Evolutionary conservation across 352 stramenopile genomes (phyloP), one percentile per base, ranked within the genome.

Genomic region (Albugo candida): DNA sequence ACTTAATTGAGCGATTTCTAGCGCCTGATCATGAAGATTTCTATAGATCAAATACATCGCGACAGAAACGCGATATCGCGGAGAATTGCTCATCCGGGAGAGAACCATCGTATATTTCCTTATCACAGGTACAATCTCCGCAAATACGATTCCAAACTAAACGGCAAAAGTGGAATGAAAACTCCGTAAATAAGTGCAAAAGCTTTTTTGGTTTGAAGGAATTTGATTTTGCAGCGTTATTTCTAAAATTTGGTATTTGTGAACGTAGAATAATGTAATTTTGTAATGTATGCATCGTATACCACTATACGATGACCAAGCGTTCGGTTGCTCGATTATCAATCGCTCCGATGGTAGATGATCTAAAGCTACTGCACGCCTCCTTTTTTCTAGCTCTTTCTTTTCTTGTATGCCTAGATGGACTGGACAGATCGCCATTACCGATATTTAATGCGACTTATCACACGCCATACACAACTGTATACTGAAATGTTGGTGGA

Each of bases 401-500:
- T 13, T 21, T 50, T 34, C 20, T 27, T 48, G 11, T 14, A 21
- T 18, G 47, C 13, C n/a, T 43, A 92, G 94, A 98, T 98, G 92
- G 93, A 98, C 60, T 97, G 94, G 65, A 98, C 94, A 1, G 93
- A 97, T 69, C 80, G 85, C 36, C 91, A 98, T 66, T 93, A 89
- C 57, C 70, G 76, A 41, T 94, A 96, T 63, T 71, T 98, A 54
- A 83, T 97, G 54, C 79, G 93, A 11, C 73, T 97, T 34, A 79
- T 98, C 56, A 96, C 92, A 5, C 76, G 81, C 48, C 61, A 67
- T 40, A 98, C 92, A 17, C 58, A 96, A 34, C 61, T 99, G 14
- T 99, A 95, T 63, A 98, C 91, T 11, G 95, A 99, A 70, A 99
- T 99, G 96, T 80, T 99, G 17, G 91, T 97, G 36, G 88, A 95